Evolutionary conservation across 257 asterid genomes (phyloP), one percentile per base, ranked within the genome.

Genomic region (Knoxia roxburghii): DNA sequence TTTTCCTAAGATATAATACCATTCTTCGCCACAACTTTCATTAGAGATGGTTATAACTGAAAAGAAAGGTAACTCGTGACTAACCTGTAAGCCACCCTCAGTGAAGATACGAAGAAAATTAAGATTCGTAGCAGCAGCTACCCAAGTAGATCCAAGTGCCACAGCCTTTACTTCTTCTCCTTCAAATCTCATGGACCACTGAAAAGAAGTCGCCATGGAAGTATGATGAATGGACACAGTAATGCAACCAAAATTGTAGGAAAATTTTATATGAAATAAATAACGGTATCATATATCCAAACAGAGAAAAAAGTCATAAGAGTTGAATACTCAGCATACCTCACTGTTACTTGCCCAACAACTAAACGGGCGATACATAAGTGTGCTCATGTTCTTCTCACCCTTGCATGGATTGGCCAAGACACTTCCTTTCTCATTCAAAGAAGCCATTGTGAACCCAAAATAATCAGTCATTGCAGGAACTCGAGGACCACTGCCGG

Each of bases 171-270:
- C 93, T 85, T 90, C 99, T 81, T 94, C 99, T 65, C 87, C 96
- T 77, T 88, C 97, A 82, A 94, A 84, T 61, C 99, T 80, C 99
- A 94, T 94, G 46, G 97, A 90, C 97, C 99, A 94, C 99, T 94
- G 64, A 48, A 75, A 76, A 75, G 72, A 75, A 74, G 75, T 75
- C 75, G 80, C 18, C 71, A 75, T 68, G 10, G 58, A 67, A 68
- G 63, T 70, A 58, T 57, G 61, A 64, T 79, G 50, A 76, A 68
- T 65, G 48, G 62, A 7, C 33, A 26, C 18, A 33, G n/a, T 64
- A 57, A 64, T 43, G 52, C 55, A 78, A 64, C 24, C 46, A 68
- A 58, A 33, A 30, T 14, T 33, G 9, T 57, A 4, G 33, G 26
- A 54, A 50, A n/a, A 17, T 51, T n/a, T 18, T 4, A 27, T 20